Evolutionary conservation across 495 filamentous ascomycete genomes (phyloP).

Genomic region (Sordaria brevicollis): DNA sequence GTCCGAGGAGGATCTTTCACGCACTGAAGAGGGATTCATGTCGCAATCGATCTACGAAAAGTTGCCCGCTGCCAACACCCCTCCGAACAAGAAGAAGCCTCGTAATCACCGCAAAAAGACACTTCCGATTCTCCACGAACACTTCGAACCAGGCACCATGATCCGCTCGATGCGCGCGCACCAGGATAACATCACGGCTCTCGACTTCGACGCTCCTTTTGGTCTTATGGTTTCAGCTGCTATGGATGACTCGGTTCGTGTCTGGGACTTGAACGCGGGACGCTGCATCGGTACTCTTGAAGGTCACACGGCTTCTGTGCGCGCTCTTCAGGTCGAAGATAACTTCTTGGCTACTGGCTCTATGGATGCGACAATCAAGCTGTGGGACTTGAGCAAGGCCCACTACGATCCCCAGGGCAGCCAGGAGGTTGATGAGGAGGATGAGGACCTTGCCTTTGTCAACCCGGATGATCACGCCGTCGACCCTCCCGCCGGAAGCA

Average conservation of each 20-base stretch:
- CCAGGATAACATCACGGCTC: constrained; percentile 74
- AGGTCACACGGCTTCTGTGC: constrained; percentile 89
- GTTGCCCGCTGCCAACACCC: constrained; percentile 52
- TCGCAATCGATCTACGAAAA: constrained; percentile 96
- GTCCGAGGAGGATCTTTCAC: constrained; percentile 41
- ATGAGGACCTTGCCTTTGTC: constrained; percentile 49
- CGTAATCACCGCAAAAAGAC: constrained; percentile 62
- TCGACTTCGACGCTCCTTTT: constrained; percentile 95
- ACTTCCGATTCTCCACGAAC: constrained; percentile 92
- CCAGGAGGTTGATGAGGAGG: constrained; percentile 52
- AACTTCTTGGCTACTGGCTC: constrained; percentile 93
- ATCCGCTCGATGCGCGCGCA: constrained; percentile 86
- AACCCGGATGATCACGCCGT: constrained; percentile 49
- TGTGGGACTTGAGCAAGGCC: constrained; percentile 77
- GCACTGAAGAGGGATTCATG: constrained; percentile 72
- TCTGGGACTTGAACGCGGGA: constrained; percentile 92
- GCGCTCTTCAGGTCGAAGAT: constrained; percentile 88
- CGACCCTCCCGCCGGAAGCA: constrained; percentile 56
- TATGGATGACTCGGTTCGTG: constrained; percentile 89
- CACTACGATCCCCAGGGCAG: constrained; percentile 51
- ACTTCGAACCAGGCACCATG: constrained; percentile 80
- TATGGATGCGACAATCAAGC: constrained; percentile 86
- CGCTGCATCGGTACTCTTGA: constrained; percentile 84
- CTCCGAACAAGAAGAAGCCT: constrained; percentile 47
- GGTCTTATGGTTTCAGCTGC: constrained; percentile 93